Evolutionary conservation across 2,329 filamentous ascomycete species (phyloP), one percentile per base, ranked within the genome.

Genomic region (Phialocephala sp.): DNA sequence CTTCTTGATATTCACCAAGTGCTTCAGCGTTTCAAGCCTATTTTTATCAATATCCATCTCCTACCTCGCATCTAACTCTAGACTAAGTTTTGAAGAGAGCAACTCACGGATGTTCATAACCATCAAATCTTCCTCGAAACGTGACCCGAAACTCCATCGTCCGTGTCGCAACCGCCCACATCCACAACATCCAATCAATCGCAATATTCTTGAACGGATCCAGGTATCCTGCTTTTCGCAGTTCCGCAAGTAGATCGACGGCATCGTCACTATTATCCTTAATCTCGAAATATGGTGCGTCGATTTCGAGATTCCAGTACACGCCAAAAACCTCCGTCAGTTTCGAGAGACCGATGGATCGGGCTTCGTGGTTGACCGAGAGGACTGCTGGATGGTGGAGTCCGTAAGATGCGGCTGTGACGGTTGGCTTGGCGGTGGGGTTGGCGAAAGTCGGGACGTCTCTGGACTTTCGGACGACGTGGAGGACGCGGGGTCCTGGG

Each of bases 161-260:
- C 12, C 27, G 14, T 0, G 65, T 59, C 1, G 20, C 35, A 20
- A 36, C 9, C 43, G 55, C 27, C 65, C 65, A 67, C 11, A 39
- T 56, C 66, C 66, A 67, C n/a, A 67, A 36, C 43, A 32, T 62
- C 59, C 59, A 60, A 63, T 67, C 66, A 39, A 67, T 50, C 12
- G 62, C 65, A 27, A 67, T 63, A 37, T 62, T 59, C 18, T 62
- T 39, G 24, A 67, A 67, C 1, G 24, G 24, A 37, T 59, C 27
- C 35, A 67, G 27, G 6, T 56, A 9, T 2, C 62, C 59, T 9
- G 8, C 43, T 24, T 18, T 58, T 14, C 22, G 57, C 56, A 66
- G 14, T 27, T 60, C 27, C 2, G 60, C 56, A 8, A 66, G 27
- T 5, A 47, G 36, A 8, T n/a, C 41, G 6, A 63, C 52, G 36